Evolutionary conservation across 495 filamentous ascomycete species (phyloP).

Genomic region (Penicillium bovifimosum): DNA sequence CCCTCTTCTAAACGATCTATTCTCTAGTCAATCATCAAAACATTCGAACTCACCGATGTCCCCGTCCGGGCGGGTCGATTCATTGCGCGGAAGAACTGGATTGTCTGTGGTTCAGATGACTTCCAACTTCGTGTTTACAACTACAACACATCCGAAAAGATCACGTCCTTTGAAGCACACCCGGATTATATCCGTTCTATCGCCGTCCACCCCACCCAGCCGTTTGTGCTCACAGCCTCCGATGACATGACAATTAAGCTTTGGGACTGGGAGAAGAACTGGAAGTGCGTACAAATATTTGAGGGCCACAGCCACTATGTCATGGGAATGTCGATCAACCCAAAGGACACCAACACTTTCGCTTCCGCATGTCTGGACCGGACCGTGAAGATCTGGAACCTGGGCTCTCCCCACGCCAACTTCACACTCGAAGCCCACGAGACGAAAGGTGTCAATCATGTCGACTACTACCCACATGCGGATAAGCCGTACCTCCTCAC

Average conservation of each 20-base stretch:
- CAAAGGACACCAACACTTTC: conserved; percentile 98
- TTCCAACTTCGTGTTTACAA: conserved; percentile 96
- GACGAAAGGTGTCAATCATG: conserved; percentile 95
- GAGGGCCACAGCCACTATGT: conserved; percentile 98
- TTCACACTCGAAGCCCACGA: conserved; percentile 97
- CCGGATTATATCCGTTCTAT: conserved; percentile 99
- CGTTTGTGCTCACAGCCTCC: conserved; percentile 91
- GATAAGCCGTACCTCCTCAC: conserved; percentile 97
- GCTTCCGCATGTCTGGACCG: conserved; percentile 94
- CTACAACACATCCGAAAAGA: conserved; percentile 99
- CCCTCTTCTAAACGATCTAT: conserved; percentile 5
- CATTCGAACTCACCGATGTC: conserved; percentile 98
- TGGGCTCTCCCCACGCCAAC: conserved; percentile 84
- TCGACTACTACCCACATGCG: conserved; percentile 94
- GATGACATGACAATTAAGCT: conserved; percentile 99
- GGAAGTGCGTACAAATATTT: conserved; percentile 97
- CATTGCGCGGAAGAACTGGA: conserved; percentile 98
- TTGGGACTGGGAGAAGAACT: conserved; percentile 98
- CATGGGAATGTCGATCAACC: conserved; percentile 99
- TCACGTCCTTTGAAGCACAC: conserved; percentile 96
- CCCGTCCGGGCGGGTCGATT: conserved; percentile 96
- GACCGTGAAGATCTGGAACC: conserved; percentile 97
- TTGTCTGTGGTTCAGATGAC: conserved; percentile 96
- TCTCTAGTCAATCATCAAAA: conserved; percentile 82
- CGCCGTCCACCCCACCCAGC: conserved; percentile 91